These are phyloP conservation scores for Chaetomium strumarium DNA, from an alignment of 2,329 filamentous ascomycete genomes.

Conservation along the genomic window DNA sequence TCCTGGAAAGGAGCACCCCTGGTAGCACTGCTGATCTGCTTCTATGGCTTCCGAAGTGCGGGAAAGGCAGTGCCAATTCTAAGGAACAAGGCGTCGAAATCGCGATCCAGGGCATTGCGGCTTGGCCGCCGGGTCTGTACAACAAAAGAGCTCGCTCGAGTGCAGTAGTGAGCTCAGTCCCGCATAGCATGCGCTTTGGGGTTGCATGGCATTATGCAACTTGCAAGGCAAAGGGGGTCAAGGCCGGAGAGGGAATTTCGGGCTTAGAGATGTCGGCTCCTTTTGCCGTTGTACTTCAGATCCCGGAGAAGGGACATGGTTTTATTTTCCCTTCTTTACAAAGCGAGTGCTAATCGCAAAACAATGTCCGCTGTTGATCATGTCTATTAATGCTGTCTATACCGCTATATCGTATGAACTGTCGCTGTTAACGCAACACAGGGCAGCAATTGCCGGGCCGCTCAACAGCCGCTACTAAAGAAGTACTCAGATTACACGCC, in stretches of 20 bases:
- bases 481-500: conserved; percentile 8
- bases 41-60: too few relatives aligned
- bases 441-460: neutral
- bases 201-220: neutral
- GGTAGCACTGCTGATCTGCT: too few relatives aligned
- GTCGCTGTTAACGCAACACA: neutral
- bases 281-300: neutral
- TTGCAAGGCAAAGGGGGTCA: neutral
- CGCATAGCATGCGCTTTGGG: neutral
- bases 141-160: conserved; percentile 1
- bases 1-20: too few relatives aligned
- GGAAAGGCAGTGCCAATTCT: too few relatives aligned
- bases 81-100: too few relatives aligned
- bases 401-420: neutral
- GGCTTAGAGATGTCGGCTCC: neutral
- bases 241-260: too few relatives aligned
- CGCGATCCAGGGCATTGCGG: too few relatives aligned
- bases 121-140: too few relatives aligned
- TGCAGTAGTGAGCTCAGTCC: neutral
- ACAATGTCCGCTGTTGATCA: neutral
- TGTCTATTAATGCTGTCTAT: neutral
- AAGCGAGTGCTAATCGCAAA: neutral
- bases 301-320: neutral
- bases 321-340: neutral
- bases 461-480: neutral